Evolutionary conservation across 495 filamentous ascomycete genomes (phyloP).

Genomic region (Diplogelasinospora grovesii): DNA sequence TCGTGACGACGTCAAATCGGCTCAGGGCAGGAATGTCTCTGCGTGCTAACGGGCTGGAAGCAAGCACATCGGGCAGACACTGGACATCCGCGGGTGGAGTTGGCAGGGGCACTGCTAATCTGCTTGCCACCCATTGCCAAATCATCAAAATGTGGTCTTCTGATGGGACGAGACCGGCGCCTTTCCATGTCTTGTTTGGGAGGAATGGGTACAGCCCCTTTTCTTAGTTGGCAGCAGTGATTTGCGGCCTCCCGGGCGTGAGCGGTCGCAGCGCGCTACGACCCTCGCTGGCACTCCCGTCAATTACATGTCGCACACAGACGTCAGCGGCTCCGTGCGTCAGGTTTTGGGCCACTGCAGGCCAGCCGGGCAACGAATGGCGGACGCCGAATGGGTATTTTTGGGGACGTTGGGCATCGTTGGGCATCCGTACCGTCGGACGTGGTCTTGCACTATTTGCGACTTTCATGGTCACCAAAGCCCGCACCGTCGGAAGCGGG

Average conservation of each 20-base stretch:
- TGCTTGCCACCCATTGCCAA: conserved; percentile 28
- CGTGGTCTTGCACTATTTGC: conserved; percentile 22
- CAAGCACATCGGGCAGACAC: conserved; percentile 2
- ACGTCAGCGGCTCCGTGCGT: conserved; percentile 22
- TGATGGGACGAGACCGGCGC: no score
- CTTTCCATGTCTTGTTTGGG: no score
- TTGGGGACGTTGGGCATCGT: conserved; percentile 22
- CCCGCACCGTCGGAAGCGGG: conserved; percentile 4
- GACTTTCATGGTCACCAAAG: conserved; percentile 7
- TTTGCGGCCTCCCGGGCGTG: neutral
- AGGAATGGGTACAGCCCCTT: no score
- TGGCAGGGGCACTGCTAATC: conserved; percentile 5
- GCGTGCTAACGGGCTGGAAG: neutral
- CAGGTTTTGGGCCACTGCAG: conserved; percentile 1
- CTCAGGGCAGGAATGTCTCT: conserved; percentile 1
- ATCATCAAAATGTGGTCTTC: conserved; percentile 26
- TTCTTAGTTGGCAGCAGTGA: neutral
- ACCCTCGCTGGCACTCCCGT: conserved; percentile 6
- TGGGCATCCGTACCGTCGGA: conserved; percentile 20
- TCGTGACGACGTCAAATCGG: conserved; percentile 23
- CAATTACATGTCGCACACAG: conserved; percentile 14
- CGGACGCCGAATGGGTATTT: neutral
- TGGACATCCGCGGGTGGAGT: no score
- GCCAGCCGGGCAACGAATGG: conserved; percentile 15
- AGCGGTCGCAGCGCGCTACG: neutral